Percentiles rank a stretch among this genome's conserved stretches.
These are phyloP conservation scores for Alternaria sp. DNA, from an alignment of 2,329 filamentous ascomycete genomes.

Conservation along the genomic window DNA sequence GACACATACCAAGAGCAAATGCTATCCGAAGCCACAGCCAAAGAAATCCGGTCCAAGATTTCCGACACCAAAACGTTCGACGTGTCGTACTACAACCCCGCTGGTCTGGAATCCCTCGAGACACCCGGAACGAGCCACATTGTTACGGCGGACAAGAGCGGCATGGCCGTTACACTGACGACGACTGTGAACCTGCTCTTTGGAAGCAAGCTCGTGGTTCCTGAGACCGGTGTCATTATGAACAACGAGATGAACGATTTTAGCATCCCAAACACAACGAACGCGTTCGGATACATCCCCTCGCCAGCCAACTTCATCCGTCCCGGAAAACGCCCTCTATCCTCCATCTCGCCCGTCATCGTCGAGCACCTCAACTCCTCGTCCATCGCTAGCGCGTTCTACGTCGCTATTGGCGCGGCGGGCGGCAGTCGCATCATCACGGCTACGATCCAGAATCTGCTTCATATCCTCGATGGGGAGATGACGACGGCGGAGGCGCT, in stretches of 20 bases:
- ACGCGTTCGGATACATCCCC: conserved; percentile 86
- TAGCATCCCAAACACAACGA: conserved; percentile 76
- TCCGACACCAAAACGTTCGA: conserved; percentile 74
- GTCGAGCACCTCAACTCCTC: conserved; percentile 68
- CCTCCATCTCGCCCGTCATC: conserved; percentile 81
- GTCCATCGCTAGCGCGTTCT: conserved; percentile 53
- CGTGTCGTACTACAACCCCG: conserved; percentile 75
- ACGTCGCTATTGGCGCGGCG: conserved; percentile 74
- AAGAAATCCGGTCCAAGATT: conserved; percentile 69
- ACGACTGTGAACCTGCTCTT: conserved; percentile 90
- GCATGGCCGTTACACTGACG: conserved; percentile 80
- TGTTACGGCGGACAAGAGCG: conserved; percentile 72
- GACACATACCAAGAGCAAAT: conserved; percentile 69
- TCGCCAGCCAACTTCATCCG: conserved; percentile 81
- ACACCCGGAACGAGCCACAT: conserved; percentile 78
- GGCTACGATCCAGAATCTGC: conserved; percentile 74
- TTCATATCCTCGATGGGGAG: conserved; percentile 72
- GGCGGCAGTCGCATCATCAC: conserved; percentile 87
- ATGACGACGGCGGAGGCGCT: conserved; percentile 68
- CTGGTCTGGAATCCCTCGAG: conserved; percentile 68
- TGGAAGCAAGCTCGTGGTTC: conserved; percentile 78
- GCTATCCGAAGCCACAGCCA: conserved; percentile 66
- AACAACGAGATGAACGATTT: conserved; percentile 65
- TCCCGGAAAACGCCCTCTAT: conserved; percentile 80
- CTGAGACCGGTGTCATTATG: conserved; percentile 82